phyloP scores from a whole-genome alignment of 2,329 filamentous ascomycete genomes.

The Aureobasidium sp. region DNA sequence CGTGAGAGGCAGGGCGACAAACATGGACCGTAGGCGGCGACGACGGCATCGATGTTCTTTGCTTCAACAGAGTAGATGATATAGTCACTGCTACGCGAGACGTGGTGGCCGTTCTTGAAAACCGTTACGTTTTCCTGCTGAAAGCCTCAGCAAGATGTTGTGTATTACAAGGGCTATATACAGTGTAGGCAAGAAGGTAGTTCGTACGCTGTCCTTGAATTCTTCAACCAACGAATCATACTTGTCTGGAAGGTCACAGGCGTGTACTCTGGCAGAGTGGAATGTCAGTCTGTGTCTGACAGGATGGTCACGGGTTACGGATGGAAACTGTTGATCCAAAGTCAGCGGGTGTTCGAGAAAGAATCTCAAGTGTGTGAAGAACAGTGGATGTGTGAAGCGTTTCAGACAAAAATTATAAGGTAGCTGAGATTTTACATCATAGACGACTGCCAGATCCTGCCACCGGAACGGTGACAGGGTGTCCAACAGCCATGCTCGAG shows the following conservation, averaged over 20 bases:
- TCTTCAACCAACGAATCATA: slow-evolving; percentile 72
- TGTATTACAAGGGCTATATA: slow-evolving; percentile 25
- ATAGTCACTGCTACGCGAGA: slow-evolving; percentile 93
- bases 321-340: slow-evolving; percentile 7
- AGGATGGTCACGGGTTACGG: neutral
- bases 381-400: slow-evolving; percentile 15
- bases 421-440: slow-evolving; percentile 99
- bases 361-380: slow-evolving; percentile 5
- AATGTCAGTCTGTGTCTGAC: slow-evolving; percentile 5
- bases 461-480: slow-evolving; percentile 67
- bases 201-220: slow-evolving; percentile 76
- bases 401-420: slow-evolving; percentile 89
- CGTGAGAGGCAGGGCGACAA: slow-evolving; percentile 36
- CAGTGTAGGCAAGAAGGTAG: slow-evolving; percentile 23
- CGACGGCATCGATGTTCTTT: slow-evolving; percentile 77
- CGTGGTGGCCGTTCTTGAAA: slow-evolving; percentile 86
- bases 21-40: slow-evolving; percentile 87
- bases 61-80: slow-evolving; percentile 99
- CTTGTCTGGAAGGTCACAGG: slow-evolving; percentile 86
- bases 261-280: slow-evolving; percentile 65
- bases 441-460: slow-evolving; percentile 53
- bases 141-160: slow-evolving; percentile 33
- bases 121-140: slow-evolving; percentile 73
- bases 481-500: slow-evolving; percentile 80
- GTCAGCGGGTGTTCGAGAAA: slow-evolving; percentile 13